Base-by-base conservation (phyloP, 441 rosid genomes). In the Populus trichocarpa region DNA sequence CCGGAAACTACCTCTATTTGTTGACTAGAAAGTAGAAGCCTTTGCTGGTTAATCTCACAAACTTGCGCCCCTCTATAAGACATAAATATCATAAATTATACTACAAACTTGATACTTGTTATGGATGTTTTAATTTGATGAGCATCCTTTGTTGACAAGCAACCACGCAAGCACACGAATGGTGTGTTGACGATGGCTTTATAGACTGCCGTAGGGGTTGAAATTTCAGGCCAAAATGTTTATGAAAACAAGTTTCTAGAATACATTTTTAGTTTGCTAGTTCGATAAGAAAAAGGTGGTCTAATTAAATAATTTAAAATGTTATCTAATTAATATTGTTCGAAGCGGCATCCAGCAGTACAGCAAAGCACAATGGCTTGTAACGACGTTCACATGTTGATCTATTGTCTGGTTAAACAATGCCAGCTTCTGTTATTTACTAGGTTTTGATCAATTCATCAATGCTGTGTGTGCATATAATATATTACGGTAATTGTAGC, bases 61-160 rank as follows among this genome's bases (percentile, higher is more conserved):
- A 50, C 59, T 18, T 53, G 61, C 2, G 7, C 61, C 61, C 61
- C 61, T 53, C 61, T 1, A 53, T 18, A 65, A 25, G 68, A 65
- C 28, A 65, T 65, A 63, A 63, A 63, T 25, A 63, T 0, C 50
- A 42, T 42, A 16, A 53, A 53, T 53, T 53, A 53, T 18, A 18
- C n/a, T 6, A 53, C n/a, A 16, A 18, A 18, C 23, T 50, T 20
- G 73, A 33, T 53, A 50, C 22, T 50, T 42, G 77, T 20, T 25
- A 68, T 25, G 63, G 23, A 67, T 70, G 50, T 74, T 66, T 23
- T 30, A 74, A 35, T 12, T 9, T 3, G 35, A 71, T 63, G 40
- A 25, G 79, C 78, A 74, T 80, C 79, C 77, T 77, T 80, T 81
- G 84, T 83, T 77, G 84, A 84, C 83, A 79, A 78, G 70, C 61